These are phyloP conservation scores for Bruguiera hainesii DNA, from an alignment of 441 rosid species.

Conservation along the genomic window DNA sequence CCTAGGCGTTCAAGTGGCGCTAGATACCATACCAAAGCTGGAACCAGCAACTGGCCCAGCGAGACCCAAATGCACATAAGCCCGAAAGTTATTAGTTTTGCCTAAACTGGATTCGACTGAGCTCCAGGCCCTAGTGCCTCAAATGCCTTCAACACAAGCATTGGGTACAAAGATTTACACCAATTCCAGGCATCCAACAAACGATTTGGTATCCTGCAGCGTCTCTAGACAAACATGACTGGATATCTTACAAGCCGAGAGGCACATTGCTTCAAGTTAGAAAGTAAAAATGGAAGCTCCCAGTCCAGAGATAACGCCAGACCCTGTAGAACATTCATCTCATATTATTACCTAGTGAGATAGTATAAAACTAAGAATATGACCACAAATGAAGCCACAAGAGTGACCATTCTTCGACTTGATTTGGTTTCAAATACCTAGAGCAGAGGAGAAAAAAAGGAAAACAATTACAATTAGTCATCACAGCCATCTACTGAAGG, in stretches of 20 bases:
- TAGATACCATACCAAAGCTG: too few relatives aligned
- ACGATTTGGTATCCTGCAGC: constrained; percentile 11
- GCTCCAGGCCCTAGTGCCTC: too few relatives aligned
- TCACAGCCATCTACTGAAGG: constrained; percentile 5
- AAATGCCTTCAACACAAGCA: background rate
- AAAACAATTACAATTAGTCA: constrained; percentile 18
- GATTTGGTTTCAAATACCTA: constrained; percentile 97
- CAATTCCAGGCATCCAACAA: constrained; percentile 13
- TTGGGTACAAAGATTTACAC: background rate
- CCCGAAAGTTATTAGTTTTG: too few relatives aligned
- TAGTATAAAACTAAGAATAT: constrained; percentile 81
- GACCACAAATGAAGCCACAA: constrained; percentile 83
- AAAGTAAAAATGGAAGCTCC: constrained; percentile 17
- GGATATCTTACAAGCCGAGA: constrained; percentile 24
- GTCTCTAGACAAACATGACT: constrained; percentile 31
- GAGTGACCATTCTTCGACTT: constrained; percentile 81
- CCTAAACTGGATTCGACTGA: too few relatives aligned
- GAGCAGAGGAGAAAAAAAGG: constrained; percentile 12
- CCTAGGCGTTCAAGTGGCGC: too few relatives aligned
- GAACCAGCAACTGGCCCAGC: too few relatives aligned
- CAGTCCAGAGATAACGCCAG: constrained; percentile 23
- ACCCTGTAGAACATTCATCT: constrained; percentile 14
- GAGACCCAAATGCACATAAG: too few relatives aligned
- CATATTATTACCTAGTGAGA: constrained; percentile 58
- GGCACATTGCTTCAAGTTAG: constrained; percentile 24